Evolutionary conservation across 2,329 filamentous ascomycete species (phyloP).

Genomic region (Fusarium redolens): DNA sequence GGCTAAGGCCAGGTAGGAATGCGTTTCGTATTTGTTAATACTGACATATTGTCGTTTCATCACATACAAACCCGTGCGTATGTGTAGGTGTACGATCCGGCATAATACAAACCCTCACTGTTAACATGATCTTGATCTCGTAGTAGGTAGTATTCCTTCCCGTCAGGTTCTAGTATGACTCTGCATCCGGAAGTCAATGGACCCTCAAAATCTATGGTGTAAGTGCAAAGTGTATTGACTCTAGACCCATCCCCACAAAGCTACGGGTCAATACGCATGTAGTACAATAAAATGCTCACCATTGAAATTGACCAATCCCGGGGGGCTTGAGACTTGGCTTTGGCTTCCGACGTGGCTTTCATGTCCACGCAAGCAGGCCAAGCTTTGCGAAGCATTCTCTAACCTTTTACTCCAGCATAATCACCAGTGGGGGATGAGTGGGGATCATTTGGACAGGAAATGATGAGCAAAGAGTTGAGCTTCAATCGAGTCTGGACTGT

Average conservation of each 20-base stretch:
- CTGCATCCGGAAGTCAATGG: slow-evolving; percentile 34
- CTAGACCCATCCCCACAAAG: slow-evolving; percentile 8
- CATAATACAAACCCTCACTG: slow-evolving; percentile 23
- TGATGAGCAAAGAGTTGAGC: slow-evolving; percentile 10
- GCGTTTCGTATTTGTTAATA: slow-evolving; percentile 37
- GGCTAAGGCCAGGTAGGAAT: slow-evolving; percentile 20
- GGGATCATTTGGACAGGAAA: slow-evolving; percentile 19
- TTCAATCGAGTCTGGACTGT: slow-evolving; percentile 6
- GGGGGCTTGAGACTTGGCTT: slow-evolving; percentile 15
- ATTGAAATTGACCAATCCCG: not conserved
- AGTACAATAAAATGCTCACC: slow-evolving; percentile 3
- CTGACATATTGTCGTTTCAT: slow-evolving; percentile 1
- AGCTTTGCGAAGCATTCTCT: slow-evolving; percentile 12
- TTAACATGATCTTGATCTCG: slow-evolving; percentile 6
- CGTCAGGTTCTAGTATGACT: slow-evolving; percentile 2
- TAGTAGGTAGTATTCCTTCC: slow-evolving; percentile 5
- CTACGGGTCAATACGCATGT: slow-evolving; percentile 1
- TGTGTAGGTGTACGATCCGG: not conserved
- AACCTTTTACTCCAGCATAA: slow-evolving; percentile 10
- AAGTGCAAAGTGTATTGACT: slow-evolving; percentile 10
- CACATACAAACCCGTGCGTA: slow-evolving; percentile 1
- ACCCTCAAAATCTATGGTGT: not conserved
- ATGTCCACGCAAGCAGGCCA: slow-evolving; percentile 21
- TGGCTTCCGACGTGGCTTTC: slow-evolving; percentile 19
- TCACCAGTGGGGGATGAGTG: slow-evolving; percentile 4